Evolutionary conservation across 163 green algal genomes (phyloP).

Genomic region (Prototheca cutis): DNA sequence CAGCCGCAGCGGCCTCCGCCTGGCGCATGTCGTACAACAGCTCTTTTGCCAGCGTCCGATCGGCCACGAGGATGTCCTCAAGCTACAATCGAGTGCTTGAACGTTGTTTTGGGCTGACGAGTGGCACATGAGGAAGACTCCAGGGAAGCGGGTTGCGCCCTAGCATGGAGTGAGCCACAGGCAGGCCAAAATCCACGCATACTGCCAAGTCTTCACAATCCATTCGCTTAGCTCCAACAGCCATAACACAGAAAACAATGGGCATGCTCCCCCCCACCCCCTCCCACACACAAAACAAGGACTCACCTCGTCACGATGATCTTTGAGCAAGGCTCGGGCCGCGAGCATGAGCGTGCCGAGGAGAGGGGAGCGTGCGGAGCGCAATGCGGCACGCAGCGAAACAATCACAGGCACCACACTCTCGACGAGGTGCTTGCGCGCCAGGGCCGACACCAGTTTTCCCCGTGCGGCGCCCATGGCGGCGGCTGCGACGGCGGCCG

Average conservation of each 20-base stretch:
- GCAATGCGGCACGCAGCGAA: constrained; percentile 57
- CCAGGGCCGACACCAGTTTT: constrained; percentile 50
- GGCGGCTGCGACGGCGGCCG: constrained; percentile 23
- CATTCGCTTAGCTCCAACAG: too few species aligned
- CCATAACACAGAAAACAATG: too few species aligned
- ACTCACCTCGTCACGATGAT: constrained; percentile 75
- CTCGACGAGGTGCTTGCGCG: constrained; percentile 80
- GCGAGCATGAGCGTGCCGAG: constrained; percentile 52
- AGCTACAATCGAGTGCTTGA: too few species aligned
- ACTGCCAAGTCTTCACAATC: too few species aligned
- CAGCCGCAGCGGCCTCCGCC: constrained; percentile 35
- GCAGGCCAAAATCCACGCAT: too few species aligned
- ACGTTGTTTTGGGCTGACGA: too few species aligned
- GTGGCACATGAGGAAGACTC: too few species aligned
- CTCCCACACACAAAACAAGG: too few species aligned
- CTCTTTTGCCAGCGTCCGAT: constrained; percentile 74
- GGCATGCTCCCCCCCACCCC: too few species aligned
- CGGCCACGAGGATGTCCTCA: constrained; percentile 72
- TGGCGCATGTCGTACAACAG: constrained; percentile 76
- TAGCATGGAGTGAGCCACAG: too few species aligned
- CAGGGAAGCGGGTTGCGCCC: too few species aligned
- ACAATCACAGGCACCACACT: constrained; percentile 66
- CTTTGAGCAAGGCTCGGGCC: constrained; percentile 54
- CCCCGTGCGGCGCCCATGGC: constrained; percentile 32
- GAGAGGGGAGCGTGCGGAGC: constrained; percentile 48